Conservation (phyloP, 257 asterid species). For the Lycium ferocissimum region DNA sequence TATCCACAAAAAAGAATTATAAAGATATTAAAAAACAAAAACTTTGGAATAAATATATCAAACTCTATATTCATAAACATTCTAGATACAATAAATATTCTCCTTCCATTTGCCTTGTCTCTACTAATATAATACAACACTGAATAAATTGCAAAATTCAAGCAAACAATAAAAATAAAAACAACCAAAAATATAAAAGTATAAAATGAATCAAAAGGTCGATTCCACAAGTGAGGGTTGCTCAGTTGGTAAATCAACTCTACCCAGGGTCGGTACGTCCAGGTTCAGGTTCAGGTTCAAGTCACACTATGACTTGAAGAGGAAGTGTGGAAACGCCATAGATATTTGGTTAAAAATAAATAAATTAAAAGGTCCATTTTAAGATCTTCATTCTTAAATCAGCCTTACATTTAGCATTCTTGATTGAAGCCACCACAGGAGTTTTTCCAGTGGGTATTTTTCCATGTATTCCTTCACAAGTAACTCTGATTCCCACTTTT, state of each 20-base stretch:
- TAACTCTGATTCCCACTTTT: conserved; percentile 77
- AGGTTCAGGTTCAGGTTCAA: too few species aligned
- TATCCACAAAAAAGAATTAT: not conserved
- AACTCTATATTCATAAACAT: not conserved
- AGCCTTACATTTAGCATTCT: conserved; percentile 27
- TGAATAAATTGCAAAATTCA: not conserved
- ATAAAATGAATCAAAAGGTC: too few species aligned
- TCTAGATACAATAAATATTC: not conserved
- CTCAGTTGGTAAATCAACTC: too few species aligned
- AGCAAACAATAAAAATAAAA: not conserved
- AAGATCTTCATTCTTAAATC: conserved; percentile 25
- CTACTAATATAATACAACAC: not conserved
- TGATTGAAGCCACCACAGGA: not conserved
- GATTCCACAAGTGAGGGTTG: too few species aligned
- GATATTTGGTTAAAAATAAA: not conserved
- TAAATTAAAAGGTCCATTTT: conserved; percentile 2
- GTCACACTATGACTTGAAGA: too few species aligned
- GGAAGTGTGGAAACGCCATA: too few species aligned
- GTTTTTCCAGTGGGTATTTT: conserved; percentile 47
- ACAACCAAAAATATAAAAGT: not conserved
- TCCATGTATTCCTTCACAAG: conserved; percentile 72
- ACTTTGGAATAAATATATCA: not conserved
- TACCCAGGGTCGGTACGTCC: too few species aligned
- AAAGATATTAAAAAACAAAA: not conserved
- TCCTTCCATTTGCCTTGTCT: not conserved